Conservation (phyloP, 1,139 yeast genomes). For the Hyphopichia buzzinii region DNA sequence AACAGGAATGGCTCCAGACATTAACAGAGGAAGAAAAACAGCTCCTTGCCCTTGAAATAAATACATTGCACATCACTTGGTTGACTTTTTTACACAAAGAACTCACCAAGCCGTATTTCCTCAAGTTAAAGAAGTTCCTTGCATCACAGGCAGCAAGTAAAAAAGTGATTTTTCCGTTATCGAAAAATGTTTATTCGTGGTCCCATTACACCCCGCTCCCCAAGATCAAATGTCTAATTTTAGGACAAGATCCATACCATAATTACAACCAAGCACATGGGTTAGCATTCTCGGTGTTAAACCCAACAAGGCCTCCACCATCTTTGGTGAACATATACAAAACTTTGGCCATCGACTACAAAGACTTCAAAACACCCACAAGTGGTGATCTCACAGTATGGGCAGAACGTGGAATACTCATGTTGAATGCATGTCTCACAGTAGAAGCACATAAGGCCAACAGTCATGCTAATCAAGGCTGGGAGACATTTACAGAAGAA, state of each 20-base stretch:
- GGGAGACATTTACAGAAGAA: conserved; percentile 87
- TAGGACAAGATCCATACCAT: conserved; percentile 98
- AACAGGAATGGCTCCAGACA: conserved; percentile 50
- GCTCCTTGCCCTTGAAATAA: conserved; percentile 66
- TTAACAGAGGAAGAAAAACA: conserved; percentile 52
- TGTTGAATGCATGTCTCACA: conserved; percentile 85
- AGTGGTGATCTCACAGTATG: conserved; percentile 77
- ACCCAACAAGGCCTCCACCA: conserved; percentile 87
- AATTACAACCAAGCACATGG: conserved; percentile 95
- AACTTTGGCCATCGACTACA: conserved; percentile 68
- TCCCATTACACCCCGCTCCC: conserved; percentile 79
- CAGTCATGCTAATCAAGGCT: conserved; percentile 87
- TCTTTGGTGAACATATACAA: conserved; percentile 86
- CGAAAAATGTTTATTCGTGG: conserved; percentile 85
- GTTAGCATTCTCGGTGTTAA: conserved; percentile 84
- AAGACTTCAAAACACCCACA: conserved; percentile 53
- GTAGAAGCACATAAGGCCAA: conserved; percentile 94
- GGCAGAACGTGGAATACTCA: conserved; percentile 86
- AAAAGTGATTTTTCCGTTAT: conserved; percentile 73
- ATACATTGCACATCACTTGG: conserved; percentile 76
- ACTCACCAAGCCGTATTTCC: conserved; percentile 80
- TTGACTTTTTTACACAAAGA: conserved; percentile 65
- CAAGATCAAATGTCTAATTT: conserved; percentile 69
- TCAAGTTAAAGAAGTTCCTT: conserved; percentile 66
- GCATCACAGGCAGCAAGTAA: conserved; percentile 26